phyloP scores from a whole-genome alignment of 2,329 filamentous ascomycete genomes.

The Xenoacremonium recifei region DNA sequence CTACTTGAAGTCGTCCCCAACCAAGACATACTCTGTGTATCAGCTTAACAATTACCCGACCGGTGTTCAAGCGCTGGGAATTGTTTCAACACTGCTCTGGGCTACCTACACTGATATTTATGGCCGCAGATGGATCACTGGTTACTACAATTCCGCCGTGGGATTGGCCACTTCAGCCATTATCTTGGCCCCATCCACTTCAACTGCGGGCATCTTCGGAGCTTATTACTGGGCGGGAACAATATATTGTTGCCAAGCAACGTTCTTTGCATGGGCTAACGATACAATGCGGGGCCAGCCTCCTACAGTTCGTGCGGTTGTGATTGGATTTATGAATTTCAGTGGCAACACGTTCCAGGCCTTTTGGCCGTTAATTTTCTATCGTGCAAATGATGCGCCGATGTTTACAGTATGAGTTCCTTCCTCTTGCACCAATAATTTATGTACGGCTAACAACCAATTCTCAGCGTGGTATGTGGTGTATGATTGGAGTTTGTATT shows the following conservation, averaged over 20 bases:
- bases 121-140: slow-evolving; percentile 23
- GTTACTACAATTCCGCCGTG: slow-evolving; percentile 9
- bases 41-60: slow-evolving; percentile 14
- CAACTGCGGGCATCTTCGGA: slow-evolving; percentile 45
- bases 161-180: slow-evolving; percentile 7
- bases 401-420: slow-evolving; percentile 7
- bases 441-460: slow-evolving; percentile 5
- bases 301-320: slow-evolving; percentile 26
- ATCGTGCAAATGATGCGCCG: slow-evolving; percentile 22
- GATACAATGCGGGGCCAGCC: slow-evolving; percentile 46
- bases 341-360: slow-evolving; percentile 10
- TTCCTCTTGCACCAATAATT: neutral
- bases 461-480: slow-evolving; percentile 7
- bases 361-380: slow-evolving; percentile 31
- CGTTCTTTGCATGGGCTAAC: slow-evolving; percentile 52
- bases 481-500: slow-evolving; percentile 10
- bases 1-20: slow-evolving; percentile 8
- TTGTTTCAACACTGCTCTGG: slow-evolving; percentile 9
- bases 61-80: slow-evolving; percentile 9
- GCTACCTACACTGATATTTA: slow-evolving; percentile 22
- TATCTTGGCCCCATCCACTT: slow-evolving; percentile 11
- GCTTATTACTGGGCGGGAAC: slow-evolving; percentile 12
- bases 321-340: slow-evolving; percentile 26
- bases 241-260: slow-evolving; percentile 12
- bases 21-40: slow-evolving; percentile 5